Evolutionary conservation across 495 filamentous ascomycete species (phyloP).

Genomic region (Aspergillus cavernicola): DNA sequence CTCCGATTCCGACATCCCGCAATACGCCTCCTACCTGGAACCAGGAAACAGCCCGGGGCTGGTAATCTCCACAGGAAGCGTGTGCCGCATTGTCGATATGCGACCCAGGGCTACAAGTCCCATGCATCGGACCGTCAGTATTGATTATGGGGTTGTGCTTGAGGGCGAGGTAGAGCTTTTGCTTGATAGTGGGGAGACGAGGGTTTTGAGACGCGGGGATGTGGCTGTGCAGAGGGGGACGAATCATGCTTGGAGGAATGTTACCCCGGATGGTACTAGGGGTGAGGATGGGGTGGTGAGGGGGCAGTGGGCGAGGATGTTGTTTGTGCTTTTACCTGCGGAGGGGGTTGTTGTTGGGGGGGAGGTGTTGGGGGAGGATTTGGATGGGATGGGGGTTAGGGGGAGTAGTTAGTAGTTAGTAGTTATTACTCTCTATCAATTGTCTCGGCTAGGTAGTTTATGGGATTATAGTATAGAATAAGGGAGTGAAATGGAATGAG

Average conservation of each 20-base stretch:
- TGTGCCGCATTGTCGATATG: conserved; percentile 57
- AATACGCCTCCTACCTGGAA: conserved; percentile 33
- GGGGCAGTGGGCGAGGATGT: conserved; percentile 49
- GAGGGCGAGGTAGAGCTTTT: conserved; percentile 73
- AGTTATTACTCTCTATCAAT: neutral
- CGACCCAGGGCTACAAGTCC: conserved; percentile 57
- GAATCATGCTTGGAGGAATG: conserved; percentile 38
- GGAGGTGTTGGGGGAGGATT: conserved; percentile 45
- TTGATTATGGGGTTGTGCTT: conserved; percentile 73
- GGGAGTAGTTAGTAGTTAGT: conserved; percentile 20
- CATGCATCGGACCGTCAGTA: conserved; percentile 67
- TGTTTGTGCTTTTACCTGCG: conserved; percentile 52
- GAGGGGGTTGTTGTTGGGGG: conserved; percentile 35
- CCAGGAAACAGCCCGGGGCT: conserved; percentile 36
- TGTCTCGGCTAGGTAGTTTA: no score
- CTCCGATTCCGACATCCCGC: conserved; percentile 42
- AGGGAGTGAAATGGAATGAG: no score
- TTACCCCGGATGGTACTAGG: conserved; percentile 26
- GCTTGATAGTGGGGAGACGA: conserved; percentile 57
- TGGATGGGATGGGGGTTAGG: conserved; percentile 35
- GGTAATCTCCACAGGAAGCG: conserved; percentile 47
- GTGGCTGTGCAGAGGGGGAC: conserved; percentile 62
- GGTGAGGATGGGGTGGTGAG: conserved; percentile 11
- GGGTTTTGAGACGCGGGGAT: conserved; percentile 63
- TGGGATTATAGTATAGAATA: no score